Evolutionary conservation across 2,329 filamentous ascomycete species (phyloP), one percentile per base, ranked within the genome.

Genomic region (Alternaria sp.): DNA sequence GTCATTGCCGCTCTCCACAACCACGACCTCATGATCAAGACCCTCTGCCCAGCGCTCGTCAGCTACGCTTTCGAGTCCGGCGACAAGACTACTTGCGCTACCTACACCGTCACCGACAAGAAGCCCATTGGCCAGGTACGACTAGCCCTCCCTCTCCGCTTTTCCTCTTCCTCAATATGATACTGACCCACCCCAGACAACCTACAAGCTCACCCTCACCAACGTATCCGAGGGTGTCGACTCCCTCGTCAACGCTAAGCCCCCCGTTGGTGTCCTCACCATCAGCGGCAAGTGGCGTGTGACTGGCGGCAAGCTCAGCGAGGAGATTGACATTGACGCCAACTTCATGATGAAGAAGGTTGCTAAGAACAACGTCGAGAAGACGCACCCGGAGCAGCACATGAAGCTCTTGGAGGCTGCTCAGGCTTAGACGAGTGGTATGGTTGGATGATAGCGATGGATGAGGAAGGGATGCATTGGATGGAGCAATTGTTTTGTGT

Each of bases 261-360:
- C 80, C 5, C 79, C 78, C 1, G 74, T 80, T 25, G 80, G 80
- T 57, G 69, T 73, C 19, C 74, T 81, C 44, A 79, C 74, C 54
- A 81, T 81, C 55, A 70, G 74, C 6, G 77, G 77, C 17, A 76
- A 79, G 62, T 81, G 80, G 79, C 71, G 80, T 23, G 74, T 81
- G 3, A 58, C n/a, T 5, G 69, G 69, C 25, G 77, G 75, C 25
- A 57, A 69, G 60, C 60, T 81, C 36, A 69, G 65, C 23, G 80
- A 81, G 68, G 77, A 81, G 23, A 77, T 81, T 2, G 76, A 80
- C n/a, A 80, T 81, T 54, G 80, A 81, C 40, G 79, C 77, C 5
- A 81, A 81, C 56, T 80, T 81, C 40, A 74, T 81, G 74, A 80
- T 79, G 76, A 81, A 81, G 75, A 80, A 79, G 71, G 78, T 81